Evolutionary conservation across 768 basidiomycete genomes (phyloP).

Genomic region (Lactarius vividus): DNA sequence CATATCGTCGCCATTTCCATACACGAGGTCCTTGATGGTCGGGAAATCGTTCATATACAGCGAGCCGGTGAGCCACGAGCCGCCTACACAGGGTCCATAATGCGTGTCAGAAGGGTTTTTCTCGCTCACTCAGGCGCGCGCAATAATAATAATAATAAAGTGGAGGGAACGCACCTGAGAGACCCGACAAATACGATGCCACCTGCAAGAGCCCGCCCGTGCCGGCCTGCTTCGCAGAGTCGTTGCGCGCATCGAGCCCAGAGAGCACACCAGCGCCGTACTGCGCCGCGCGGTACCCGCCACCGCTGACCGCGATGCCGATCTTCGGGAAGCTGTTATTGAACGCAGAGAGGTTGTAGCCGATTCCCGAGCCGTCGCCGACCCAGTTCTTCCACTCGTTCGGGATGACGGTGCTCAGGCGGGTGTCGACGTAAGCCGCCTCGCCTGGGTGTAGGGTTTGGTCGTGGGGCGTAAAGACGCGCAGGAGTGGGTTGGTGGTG

Average conservation of each 20-base stretch:
- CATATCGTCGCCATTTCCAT: slow-evolving; percentile 48
- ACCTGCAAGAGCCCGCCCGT: slow-evolving; percentile 71
- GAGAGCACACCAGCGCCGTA: slow-evolving; percentile 59
- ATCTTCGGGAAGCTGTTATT: slow-evolving; percentile 46
- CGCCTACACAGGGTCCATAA: slow-evolving; percentile 40
- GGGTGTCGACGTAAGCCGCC: slow-evolving; percentile 43
- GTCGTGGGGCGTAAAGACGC: slow-evolving; percentile 48
- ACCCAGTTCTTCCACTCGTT: slow-evolving; percentile 60
- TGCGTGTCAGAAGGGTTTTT: background rate
- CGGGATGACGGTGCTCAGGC: slow-evolving; percentile 42
- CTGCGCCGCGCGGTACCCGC: slow-evolving; percentile 65
- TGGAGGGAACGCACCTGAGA: slow-evolving; percentile 48
- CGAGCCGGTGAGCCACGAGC: slow-evolving; percentile 67
- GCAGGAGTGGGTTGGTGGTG: slow-evolving; percentile 47
- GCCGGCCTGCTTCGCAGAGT: slow-evolving; percentile 51
- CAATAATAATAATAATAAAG: background rate
- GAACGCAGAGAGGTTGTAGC: slow-evolving; percentile 50
- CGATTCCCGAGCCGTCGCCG: slow-evolving; percentile 49
- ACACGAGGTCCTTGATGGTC: slow-evolving; percentile 51
- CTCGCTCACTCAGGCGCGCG: no score
- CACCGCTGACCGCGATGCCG: slow-evolving; percentile 67
- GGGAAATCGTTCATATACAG: slow-evolving; percentile 66
- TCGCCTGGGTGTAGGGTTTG: slow-evolving; percentile 54
- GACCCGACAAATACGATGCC: slow-evolving; percentile 62
- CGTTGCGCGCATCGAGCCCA: slow-evolving; percentile 61